Percentiles rank a stretch among this genome's conserved stretches.
phyloP scores from a whole-genome alignment of 768 basidiomycete species.

The Boletus eberwhitei region DNA sequence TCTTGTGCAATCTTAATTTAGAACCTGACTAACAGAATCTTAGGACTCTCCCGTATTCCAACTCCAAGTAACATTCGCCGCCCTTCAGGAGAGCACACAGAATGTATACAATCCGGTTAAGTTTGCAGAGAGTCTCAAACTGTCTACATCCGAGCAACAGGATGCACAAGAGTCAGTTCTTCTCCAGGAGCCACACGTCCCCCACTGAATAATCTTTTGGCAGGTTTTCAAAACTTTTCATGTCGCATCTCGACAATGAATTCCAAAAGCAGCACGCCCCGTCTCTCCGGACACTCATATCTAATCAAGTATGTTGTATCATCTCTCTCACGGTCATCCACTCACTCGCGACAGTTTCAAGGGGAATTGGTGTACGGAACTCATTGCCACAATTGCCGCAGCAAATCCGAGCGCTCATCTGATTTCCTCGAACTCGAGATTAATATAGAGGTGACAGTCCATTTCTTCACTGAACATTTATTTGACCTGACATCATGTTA shows the following conservation, averaged over 20 bases:
- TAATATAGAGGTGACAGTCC: slow-evolving; percentile 58
- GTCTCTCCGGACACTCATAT: slow-evolving; percentile 62
- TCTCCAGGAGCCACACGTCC: not conserved
- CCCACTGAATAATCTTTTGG: slow-evolving; percentile 2
- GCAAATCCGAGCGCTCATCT: slow-evolving; percentile 63
- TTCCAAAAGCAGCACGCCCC: slow-evolving; percentile 77
- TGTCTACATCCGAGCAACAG: slow-evolving; percentile 86
- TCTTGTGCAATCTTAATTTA: not conserved
- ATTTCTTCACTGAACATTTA: not conserved
- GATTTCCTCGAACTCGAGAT: slow-evolving; percentile 89
- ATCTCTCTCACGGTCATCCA: not conserved
- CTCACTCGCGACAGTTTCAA: slow-evolving; percentile 62
- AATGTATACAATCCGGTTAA: slow-evolving; percentile 78
- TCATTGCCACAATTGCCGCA: slow-evolving; percentile 65
- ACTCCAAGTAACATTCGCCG: slow-evolving; percentile 78
- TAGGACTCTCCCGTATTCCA: slow-evolving; percentile 79
- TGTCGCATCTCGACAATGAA: slow-evolving; percentile 82
- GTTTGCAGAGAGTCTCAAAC: slow-evolving; percentile 78
- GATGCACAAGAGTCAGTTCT: slow-evolving; percentile 88
- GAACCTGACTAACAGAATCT: not conserved
- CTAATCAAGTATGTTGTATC: slow-evolving; percentile 55
- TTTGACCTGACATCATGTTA: slow-evolving; percentile 26
- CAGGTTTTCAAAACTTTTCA: slow-evolving; percentile 94
- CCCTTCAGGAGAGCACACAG: slow-evolving; percentile 70
- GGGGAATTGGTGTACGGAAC: slow-evolving; percentile 82